Evolutionary conservation across 805 yeast species (phyloP), one percentile per base, ranked within the genome.

Genomic region (Tanozyma kutaoensis): DNA sequence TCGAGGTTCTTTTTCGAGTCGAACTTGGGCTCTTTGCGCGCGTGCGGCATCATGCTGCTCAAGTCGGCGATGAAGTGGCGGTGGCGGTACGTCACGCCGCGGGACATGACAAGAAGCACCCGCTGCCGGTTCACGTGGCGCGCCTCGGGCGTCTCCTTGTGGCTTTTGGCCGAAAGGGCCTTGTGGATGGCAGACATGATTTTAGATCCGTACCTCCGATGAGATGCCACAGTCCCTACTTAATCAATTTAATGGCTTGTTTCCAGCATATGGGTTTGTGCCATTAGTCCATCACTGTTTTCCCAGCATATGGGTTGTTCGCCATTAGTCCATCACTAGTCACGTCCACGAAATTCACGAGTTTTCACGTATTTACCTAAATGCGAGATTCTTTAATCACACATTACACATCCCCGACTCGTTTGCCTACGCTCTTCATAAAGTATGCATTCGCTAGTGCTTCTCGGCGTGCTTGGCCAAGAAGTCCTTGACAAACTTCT

Each of bases 71-170:
- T 82, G 45, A 91, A 59, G 55, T 91, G 97, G 47, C 98, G 85
- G 49, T 91, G 97, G 60, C 98, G 77, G 50, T 62, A 84, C 16
- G 95, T 85, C 31, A 88, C 80, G 39, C 98, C 98, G 52, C 98
- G 72, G 22, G 96, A 85, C 4, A 96, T 79, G 43, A 88, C 79
- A 32, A 91, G 66, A 33, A 91, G 62, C 22, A 86, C 82, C 43
- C 95, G 68, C 54, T 88, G 97, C 52, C 80, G 77, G 55, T 88
- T 88, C 53, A 71, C 69, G 50, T 72, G 79, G 36, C 67, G 63
- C 40, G 66, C 60, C 33, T 50, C 58, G 31, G 65, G 62, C 32
- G 57, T 57, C 20, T 56, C 65, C 37, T 68, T 69, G 14, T 76
- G 62, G 25, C 52, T 34, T 37, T 58, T 59, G 33, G 53, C 42